Percentiles rank a stretch among this genome's conserved stretches.
phyloP scores from a whole-genome alignment of 306 rosid genomes.

The Gastrolobium villosum region DNA sequence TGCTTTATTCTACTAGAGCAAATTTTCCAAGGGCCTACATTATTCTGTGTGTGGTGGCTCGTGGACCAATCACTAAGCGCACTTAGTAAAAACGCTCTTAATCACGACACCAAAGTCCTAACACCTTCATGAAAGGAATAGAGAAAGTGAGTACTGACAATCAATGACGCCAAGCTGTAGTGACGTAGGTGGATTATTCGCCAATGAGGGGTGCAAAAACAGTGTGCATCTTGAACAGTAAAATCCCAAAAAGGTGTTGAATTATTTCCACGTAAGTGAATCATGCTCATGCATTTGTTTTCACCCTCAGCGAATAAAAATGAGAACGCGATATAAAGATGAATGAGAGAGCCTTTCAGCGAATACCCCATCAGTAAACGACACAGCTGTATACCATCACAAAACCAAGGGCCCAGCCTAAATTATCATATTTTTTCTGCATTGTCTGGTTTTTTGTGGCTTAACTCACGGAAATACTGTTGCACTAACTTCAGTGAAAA shows the following conservation, averaged over 20 bases:
- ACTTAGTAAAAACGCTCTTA: too few relatives aligned
- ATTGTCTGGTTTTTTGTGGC: constrained; percentile 31
- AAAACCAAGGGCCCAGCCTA: constrained; percentile 18
- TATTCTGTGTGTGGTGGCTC: too few relatives aligned
- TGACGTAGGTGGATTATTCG: background rate
- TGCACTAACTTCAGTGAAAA: constrained; percentile 15
- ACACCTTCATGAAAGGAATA: background rate
- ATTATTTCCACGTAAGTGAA: background rate
- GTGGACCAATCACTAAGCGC: background rate
- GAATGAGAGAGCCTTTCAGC: constrained; percentile 5
- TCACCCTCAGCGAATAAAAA: constrained; percentile 27
- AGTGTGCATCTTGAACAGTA: background rate
- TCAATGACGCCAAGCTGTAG: background rate
- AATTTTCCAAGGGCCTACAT: background rate
- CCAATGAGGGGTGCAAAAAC: background rate
- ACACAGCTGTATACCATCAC: background rate
- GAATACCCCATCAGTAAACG: constrained; percentile 19
- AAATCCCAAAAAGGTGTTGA: background rate
- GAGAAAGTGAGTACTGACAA: background rate
- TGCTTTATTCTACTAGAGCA: background rate
- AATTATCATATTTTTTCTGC: constrained; percentile 27
- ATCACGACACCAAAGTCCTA: background rate
- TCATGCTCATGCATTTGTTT: background rate
- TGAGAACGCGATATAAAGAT: constrained; percentile 25
- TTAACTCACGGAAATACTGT: background rate